A percentile compares a stretch with the other conserved stretches of the same genome.
Evolutionary conservation across 257 asterid genomes (phyloP).

Genomic region (Scutellaria minor): DNA sequence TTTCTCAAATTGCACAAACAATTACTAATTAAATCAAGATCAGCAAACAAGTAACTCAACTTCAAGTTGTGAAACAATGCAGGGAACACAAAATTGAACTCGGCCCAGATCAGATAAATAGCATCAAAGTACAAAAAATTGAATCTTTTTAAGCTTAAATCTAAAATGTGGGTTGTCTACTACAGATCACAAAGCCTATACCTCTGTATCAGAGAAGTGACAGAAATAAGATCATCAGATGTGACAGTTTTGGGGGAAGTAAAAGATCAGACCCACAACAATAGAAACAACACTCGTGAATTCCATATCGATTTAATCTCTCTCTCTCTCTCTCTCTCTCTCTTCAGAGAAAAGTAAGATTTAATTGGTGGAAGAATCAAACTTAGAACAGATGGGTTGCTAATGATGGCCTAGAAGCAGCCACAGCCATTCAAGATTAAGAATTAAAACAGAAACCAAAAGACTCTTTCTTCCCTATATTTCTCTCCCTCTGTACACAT

Average conservation of each 20-base stretch:
- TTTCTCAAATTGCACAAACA: constrained; percentile 20
- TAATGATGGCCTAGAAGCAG: constrained; percentile 52
- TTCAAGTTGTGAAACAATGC: constrained; percentile 32
- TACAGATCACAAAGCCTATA: constrained; percentile 56
- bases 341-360: neutral
- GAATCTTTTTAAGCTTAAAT: constrained; percentile 35
- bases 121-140: constrained; percentile 20
- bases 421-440: constrained; percentile 39
- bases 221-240: constrained; percentile 44
- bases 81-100: constrained; percentile 23
- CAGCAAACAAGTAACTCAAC: constrained; percentile 34
- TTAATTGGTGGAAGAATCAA: constrained; percentile 46
- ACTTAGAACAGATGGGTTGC: constrained; percentile 48
- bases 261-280: constrained; percentile 44
- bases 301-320: constrained; percentile 45
- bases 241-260: constrained; percentile 58
- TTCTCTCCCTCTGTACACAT: constrained; percentile 41
- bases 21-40: constrained; percentile 29
- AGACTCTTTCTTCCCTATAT: constrained; percentile 63
- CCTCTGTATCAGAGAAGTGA: constrained; percentile 33
- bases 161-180: constrained; percentile 51
- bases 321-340: neutral
- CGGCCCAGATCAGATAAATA: constrained; percentile 48
- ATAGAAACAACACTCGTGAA: constrained; percentile 35
- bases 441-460: constrained; percentile 55